These are phyloP conservation scores for Stachybotrys chlorohalonatus DNA, from an alignment of 2,329 filamentous ascomycete species.

Conservation along the genomic window DNA sequence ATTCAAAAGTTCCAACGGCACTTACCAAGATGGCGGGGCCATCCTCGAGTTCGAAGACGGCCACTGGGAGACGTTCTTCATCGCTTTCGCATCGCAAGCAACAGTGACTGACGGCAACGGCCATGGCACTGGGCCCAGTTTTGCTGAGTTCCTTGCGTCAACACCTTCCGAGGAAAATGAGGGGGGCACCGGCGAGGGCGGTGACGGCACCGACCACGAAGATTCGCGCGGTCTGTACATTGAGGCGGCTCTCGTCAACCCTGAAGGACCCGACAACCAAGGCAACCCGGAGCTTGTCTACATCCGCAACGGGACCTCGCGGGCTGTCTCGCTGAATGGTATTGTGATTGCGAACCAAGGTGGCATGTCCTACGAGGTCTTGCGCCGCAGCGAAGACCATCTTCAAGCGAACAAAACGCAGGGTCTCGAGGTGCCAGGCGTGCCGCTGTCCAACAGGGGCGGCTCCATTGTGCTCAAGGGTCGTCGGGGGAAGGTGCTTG, in stretches of 20 bases:
- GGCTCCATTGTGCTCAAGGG: conserved; percentile 1
- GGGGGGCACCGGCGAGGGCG: background rate
- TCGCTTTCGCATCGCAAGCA: conserved; percentile 6
- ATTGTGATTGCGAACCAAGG: conserved; percentile 3
- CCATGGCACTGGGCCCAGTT: conserved; percentile 3
- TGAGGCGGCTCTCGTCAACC: conserved; percentile 2
- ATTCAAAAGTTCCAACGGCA: conserved; percentile 2
- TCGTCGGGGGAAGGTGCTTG: background rate
- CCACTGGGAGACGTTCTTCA: conserved; percentile 5
- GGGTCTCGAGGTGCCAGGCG: background rate
- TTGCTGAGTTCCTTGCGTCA: background rate
- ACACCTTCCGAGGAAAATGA: background rate
- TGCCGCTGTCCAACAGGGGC: conserved; percentile 1
- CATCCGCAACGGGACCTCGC: background rate
- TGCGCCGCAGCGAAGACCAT: background rate
- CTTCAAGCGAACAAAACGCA: background rate
- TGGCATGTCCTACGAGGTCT: background rate
- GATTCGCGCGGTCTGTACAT: background rate
- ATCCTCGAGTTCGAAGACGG: conserved; percentile 5
- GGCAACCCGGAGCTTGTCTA: conserved; percentile 2
- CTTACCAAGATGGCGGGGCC: conserved; percentile 5
- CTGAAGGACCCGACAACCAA: background rate
- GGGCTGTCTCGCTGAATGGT: background rate
- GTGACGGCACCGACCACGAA: background rate
- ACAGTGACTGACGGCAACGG: conserved; percentile 4